These are phyloP conservation scores for Pseudoperonospora humuli DNA, from an alignment of 352 stramenopile genomes.

Conservation along the genomic window DNA sequence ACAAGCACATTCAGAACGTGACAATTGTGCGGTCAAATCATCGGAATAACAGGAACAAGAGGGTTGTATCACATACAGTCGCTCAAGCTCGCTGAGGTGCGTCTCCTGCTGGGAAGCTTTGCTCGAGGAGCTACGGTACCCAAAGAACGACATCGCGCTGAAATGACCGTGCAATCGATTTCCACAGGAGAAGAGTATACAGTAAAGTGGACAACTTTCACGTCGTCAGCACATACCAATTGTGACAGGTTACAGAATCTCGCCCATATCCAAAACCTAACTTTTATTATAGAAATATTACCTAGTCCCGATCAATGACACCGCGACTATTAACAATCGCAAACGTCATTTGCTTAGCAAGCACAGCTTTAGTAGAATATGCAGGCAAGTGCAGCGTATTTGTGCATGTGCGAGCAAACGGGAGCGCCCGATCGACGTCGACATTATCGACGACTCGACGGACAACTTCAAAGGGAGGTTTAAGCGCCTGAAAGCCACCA, in stretches of 20 bases:
- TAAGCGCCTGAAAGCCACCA: constrained; percentile 57
- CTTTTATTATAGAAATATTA: constrained; percentile 33
- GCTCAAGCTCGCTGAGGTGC: constrained; percentile 74
- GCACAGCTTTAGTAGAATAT: constrained; percentile 64
- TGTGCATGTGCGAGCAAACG: constrained; percentile 79
- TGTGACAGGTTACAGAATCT: too few species aligned
- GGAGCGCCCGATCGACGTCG: constrained; percentile 65
- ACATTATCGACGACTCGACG: constrained; percentile 62
- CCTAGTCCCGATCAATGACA: constrained; percentile 81
- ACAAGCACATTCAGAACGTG: constrained; percentile 6
- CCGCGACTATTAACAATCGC: constrained; percentile 75
- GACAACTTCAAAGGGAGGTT: constrained; percentile 75
- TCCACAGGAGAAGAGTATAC: constrained; percentile 1
- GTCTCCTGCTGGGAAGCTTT: constrained; percentile 50
- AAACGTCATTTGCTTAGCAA: constrained; percentile 55
- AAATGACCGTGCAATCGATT: constrained; percentile 1
- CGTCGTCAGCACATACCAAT: too few species aligned
- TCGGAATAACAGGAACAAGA: constrained; percentile 1
- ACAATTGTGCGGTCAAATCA: neutral
- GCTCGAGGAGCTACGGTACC: constrained; percentile 48
- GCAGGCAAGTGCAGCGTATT: constrained; percentile 81
- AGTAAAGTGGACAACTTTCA: too few species aligned
- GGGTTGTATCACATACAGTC: constrained; percentile 38
- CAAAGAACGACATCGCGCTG: constrained; percentile 55
- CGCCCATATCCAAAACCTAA: too few species aligned